A percentile compares a stretch with the other conserved stretches of the same genome.
Evolutionary conservation across 257 asterid species (phyloP).

Genomic region (Capsicum baccatum): DNA sequence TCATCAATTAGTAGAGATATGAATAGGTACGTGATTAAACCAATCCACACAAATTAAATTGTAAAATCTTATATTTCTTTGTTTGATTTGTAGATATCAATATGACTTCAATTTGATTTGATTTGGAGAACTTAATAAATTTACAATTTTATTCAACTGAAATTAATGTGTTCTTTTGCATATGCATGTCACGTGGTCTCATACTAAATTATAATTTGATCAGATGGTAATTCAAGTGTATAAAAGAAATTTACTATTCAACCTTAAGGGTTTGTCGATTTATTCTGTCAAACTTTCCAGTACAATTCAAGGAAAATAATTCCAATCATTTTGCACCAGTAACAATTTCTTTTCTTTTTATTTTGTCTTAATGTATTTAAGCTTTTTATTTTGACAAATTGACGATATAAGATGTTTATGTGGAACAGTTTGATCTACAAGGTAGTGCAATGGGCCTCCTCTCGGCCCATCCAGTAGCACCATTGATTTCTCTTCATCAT

Average conservation of each 20-base stretch:
- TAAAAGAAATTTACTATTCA: neutral
- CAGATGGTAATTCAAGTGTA: neutral
- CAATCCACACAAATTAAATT: neutral
- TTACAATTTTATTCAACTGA: neutral
- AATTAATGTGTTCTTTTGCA: neutral
- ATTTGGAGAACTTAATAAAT: neutral
- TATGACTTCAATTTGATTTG: neutral
- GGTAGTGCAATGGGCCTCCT: conserved; percentile 50
- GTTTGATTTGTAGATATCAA: neutral
- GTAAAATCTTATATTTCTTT: neutral
- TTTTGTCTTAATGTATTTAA: no score
- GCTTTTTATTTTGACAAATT: neutral
- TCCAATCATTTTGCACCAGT: neutral
- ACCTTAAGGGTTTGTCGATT: neutral
- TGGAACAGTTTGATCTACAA: conserved; percentile 49
- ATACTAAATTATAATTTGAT: no score
- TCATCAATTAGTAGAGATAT: neutral
- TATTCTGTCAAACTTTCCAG: neutral
- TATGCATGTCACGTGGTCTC: neutral
- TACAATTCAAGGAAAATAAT: neutral
- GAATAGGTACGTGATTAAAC: neutral
- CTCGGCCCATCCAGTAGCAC: conserved; percentile 56
- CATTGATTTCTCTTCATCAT: conserved; percentile 57
- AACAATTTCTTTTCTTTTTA: neutral
- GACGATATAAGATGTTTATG: neutral